These are phyloP conservation scores for Ceriops tagal DNA, from an alignment of 345 rosid genomes.

Conservation along the genomic window DNA sequence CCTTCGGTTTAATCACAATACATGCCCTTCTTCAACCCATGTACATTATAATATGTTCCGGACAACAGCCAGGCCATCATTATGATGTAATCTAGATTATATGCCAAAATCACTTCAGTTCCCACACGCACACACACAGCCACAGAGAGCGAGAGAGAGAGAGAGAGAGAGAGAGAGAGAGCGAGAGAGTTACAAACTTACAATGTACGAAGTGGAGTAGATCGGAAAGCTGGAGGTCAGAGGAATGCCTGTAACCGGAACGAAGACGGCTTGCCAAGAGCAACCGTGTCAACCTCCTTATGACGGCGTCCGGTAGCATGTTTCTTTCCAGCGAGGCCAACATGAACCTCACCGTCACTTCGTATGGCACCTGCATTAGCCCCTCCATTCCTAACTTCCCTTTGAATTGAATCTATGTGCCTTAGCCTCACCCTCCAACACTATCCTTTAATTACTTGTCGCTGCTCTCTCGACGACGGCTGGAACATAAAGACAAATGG, in stretches of 20 bases:
- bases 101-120: not conserved
- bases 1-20: too few species aligned
- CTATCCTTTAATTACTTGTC: too few species aligned
- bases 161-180: not conserved
- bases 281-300: conserved; percentile 58
- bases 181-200: conserved; percentile 4
- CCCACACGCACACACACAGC: not conserved
- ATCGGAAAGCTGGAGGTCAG: conserved; percentile 57
- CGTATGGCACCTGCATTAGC: conserved; percentile 50
- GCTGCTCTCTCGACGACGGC: too few species aligned
- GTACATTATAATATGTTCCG: too few species aligned
- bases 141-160: not conserved
- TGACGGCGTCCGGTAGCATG: conserved; percentile 61
- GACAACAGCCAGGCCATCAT: too few species aligned
- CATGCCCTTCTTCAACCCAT: too few species aligned
- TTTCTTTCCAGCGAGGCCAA: conserved; percentile 63
- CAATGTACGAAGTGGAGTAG: conserved; percentile 61
- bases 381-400: conserved; percentile 42
- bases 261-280: conserved; percentile 72
- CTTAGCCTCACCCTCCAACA: too few species aligned
- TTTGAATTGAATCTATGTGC: too few species aligned
- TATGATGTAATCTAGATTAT: not conserved
- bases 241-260: conserved; percentile 52
- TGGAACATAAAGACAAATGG: too few species aligned
- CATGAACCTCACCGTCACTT: conserved; percentile 46